phyloP scores from a whole-genome alignment of 805 yeast genomes.

The Metschnikowia aberdeeniae region DNA sequence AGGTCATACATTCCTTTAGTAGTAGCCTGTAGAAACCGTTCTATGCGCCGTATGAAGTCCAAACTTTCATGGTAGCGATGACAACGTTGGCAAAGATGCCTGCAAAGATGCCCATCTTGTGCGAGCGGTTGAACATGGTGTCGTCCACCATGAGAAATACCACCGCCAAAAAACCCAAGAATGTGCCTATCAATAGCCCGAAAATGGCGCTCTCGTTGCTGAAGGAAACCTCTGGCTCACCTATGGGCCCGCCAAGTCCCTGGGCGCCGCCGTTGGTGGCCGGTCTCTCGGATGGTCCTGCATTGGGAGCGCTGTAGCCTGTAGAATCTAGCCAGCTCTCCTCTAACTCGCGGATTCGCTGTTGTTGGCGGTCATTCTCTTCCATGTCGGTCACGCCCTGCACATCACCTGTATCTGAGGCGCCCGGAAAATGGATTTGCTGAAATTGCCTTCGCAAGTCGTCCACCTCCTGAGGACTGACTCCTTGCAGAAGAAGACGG shows the following conservation, averaged over 20 bases:
- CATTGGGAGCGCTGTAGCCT: background rate
- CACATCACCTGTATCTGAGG: slow-evolving; percentile 16
- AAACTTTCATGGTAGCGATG: slow-evolving; percentile 54
- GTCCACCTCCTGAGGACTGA: slow-evolving; percentile 69
- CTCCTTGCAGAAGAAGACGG: slow-evolving; percentile 76
- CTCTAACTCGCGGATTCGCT: slow-evolving; percentile 58
- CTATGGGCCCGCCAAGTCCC: slow-evolving; percentile 5
- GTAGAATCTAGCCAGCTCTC: slow-evolving; percentile 88
- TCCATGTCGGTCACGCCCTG: slow-evolving; percentile 35
- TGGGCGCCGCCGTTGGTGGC: slow-evolving; percentile 5
- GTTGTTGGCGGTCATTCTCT: slow-evolving; percentile 38
- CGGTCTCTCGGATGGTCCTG: slow-evolving; percentile 31
- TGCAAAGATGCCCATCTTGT: slow-evolving; percentile 65
- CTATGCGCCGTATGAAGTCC: slow-evolving; percentile 7
- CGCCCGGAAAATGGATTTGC: slow-evolving; percentile 53
- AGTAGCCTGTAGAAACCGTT: background rate
- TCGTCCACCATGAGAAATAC: slow-evolving; percentile 60
- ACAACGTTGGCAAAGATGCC: slow-evolving; percentile 68
- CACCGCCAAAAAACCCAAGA: slow-evolving; percentile 64
- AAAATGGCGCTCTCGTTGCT: slow-evolving; percentile 61
- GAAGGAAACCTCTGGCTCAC: background rate
- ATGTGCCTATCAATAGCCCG: slow-evolving; percentile 71
- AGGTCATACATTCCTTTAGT: slow-evolving; percentile 34
- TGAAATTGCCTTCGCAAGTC: slow-evolving; percentile 73
- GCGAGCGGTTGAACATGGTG: slow-evolving; percentile 54